A percentile compares a stretch with the other conserved stretches of the same genome.
These are phyloP conservation scores for Lantana camara DNA, from an alignment of 257 asterid species.

Conservation along the genomic window DNA sequence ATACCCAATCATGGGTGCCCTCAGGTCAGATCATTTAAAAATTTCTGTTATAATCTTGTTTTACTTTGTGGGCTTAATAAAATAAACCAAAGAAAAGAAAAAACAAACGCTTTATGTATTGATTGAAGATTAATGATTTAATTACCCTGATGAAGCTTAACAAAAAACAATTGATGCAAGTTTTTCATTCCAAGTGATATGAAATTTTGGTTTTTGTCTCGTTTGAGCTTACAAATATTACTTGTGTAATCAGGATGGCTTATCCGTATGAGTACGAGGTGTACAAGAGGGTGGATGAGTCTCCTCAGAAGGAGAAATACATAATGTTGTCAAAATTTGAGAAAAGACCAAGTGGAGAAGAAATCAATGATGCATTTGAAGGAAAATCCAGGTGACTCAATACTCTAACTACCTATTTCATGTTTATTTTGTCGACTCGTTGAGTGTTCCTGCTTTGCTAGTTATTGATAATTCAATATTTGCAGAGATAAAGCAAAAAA, in stretches of 20 bases:
- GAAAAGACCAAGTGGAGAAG: conserved; percentile 74
- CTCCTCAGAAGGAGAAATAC: conserved; percentile 80
- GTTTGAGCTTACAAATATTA: conserved; percentile 8
- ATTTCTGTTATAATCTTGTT: neutral
- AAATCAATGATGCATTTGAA: conserved; percentile 79
- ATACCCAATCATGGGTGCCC: conserved; percentile 97
- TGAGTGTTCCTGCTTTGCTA: too few species aligned
- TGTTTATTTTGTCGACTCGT: too few species aligned
- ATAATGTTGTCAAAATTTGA: conserved; percentile 54
- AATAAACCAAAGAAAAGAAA: conserved; percentile 4
- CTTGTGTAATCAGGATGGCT: conserved; percentile 63
- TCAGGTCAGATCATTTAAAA: conserved; percentile 56
- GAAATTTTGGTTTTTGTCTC: conserved; percentile 5
- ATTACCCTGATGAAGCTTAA: conserved; percentile 6
- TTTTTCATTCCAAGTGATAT: neutral
- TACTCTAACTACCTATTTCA: too few species aligned
- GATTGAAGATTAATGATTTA: neutral
- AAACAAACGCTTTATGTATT: neutral
- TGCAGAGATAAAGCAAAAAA: conserved; percentile 62
- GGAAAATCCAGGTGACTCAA: conserved; percentile 76
- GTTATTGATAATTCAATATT: too few species aligned
- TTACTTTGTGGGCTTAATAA: neutral
- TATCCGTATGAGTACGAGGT: conserved; percentile 77
- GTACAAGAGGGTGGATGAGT: conserved; percentile 81
- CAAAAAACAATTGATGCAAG: neutral